Evolutionary conservation across 116 monocot species (phyloP), one percentile per base, ranked within the genome.

Genomic region (Phalaenopsis hybrid): DNA sequence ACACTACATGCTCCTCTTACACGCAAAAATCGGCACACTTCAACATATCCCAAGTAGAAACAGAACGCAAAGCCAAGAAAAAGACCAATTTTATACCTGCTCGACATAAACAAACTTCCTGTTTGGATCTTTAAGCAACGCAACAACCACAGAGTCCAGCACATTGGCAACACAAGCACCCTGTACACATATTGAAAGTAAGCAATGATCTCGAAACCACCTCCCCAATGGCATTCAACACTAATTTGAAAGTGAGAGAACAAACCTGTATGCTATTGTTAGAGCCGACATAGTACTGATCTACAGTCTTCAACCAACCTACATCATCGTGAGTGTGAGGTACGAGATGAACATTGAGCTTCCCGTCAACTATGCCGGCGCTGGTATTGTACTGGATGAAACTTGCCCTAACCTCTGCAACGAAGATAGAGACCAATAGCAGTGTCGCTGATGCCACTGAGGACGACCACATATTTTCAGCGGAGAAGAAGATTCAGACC

Each of bases 241-340:
- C 18, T 37, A 15, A 37, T 37, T 2, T 37, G 37, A 28, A 37
- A 37, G 37, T 37, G 37, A 25, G 75, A 46, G 12, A 12, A 46
- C 28, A 12, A 21, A 50, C 85, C 88, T 94, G 94, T 13, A 94
- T 94, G 44, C 86, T 88, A 78, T 94, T 94, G 41, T 94, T 92
- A 79, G 92, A 83, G 7, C 94, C 94, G 57, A 94, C 92, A 69
- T 82, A 94, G 89, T 94, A 94, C 89, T 94, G 92, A 82, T 94
- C 94, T 28, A 94, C 73, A 25, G 90, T 94, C 85, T 94, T 94
- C 81, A 94, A 86, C 94, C 94, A 94, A 10, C 94, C 94, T 7
- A 94, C 94, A 75, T 94, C 94, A 63, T 94, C 94, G 57, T 94
- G 94, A 5, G 88, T 78, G 82, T 94, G 94, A 41, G 92, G 44